Conservation (phyloP, 106 monocot genomes). For the Apostasia shenzhenica region DNA sequence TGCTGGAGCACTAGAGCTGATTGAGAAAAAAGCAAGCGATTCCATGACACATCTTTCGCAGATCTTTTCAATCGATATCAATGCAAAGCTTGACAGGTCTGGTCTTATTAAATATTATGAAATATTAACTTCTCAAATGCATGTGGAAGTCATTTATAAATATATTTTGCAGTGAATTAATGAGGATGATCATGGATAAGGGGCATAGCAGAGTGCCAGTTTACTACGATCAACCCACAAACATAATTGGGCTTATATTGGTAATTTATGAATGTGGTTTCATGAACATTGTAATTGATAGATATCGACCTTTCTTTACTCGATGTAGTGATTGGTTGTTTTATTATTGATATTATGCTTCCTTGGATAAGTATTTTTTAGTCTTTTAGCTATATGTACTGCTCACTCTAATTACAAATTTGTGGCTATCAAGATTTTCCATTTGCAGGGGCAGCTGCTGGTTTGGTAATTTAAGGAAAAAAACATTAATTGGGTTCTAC, state of each 20-base stretch:
- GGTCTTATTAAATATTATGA: not conserved
- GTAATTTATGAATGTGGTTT: constrained; percentile 19
- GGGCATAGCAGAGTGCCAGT: constrained; percentile 98
- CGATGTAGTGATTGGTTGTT: not conserved
- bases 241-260: constrained; percentile 92
- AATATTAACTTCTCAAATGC: not conserved
- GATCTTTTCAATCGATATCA: constrained; percentile 88
- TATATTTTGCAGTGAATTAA: constrained; percentile 43
- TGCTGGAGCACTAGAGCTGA: constrained; percentile 92
- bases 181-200: constrained; percentile 74
- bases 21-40: constrained; percentile 72
- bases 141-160: not conserved
- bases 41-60: constrained; percentile 87
- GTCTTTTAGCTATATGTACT: not conserved
- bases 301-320: not conserved
- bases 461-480: no score
- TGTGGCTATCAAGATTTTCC: not conserved
- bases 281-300: constrained; percentile 1
- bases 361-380: not conserved
- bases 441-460: no score
- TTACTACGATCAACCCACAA: constrained; percentile 72
- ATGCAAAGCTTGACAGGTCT: constrained; percentile 80
- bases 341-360: not conserved
- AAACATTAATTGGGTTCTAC: no score
- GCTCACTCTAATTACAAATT: not conserved